These are phyloP conservation scores for Coffea canephora DNA, from an alignment of 257 asterid species.

Conservation along the genomic window DNA sequence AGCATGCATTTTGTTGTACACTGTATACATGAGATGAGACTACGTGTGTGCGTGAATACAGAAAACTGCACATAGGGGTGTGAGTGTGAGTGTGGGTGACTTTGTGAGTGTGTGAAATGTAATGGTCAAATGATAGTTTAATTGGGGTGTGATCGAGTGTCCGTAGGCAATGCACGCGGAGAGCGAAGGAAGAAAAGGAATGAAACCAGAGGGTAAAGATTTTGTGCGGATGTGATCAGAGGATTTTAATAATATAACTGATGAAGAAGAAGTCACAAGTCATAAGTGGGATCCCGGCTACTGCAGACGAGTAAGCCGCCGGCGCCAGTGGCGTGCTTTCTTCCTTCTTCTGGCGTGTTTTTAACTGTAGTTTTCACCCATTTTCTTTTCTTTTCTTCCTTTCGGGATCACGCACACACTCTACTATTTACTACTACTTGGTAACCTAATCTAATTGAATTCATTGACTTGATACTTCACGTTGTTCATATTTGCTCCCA, in stretches of 20 bases:
- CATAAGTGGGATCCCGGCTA: conserved; percentile 12
- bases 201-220: neutral
- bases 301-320: conserved; percentile 23
- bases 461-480: neutral
- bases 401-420: neutral
- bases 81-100: neutral
- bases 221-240: neutral
- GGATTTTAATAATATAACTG: neutral
- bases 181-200: neutral
- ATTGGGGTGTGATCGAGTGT: neutral
- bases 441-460: neutral
- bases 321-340: conserved; percentile 14
- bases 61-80: too few species aligned
- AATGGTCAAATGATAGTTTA: conserved; percentile 25
- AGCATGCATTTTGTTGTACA: too few species aligned
- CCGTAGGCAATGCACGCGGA: conserved; percentile 17
- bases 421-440: neutral
- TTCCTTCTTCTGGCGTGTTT: neutral
- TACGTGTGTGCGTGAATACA: too few species aligned
- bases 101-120: neutral
- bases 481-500: conserved; percentile 1
- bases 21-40: too few species aligned
- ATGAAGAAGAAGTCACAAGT: neutral
- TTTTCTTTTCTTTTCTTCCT: neutral
- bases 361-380: conserved; percentile 17